Evolutionary conservation across 768 basidiomycete genomes (phyloP), one percentile per base, ranked within the genome.

Genomic region (Crassisporium funariophilum): DNA sequence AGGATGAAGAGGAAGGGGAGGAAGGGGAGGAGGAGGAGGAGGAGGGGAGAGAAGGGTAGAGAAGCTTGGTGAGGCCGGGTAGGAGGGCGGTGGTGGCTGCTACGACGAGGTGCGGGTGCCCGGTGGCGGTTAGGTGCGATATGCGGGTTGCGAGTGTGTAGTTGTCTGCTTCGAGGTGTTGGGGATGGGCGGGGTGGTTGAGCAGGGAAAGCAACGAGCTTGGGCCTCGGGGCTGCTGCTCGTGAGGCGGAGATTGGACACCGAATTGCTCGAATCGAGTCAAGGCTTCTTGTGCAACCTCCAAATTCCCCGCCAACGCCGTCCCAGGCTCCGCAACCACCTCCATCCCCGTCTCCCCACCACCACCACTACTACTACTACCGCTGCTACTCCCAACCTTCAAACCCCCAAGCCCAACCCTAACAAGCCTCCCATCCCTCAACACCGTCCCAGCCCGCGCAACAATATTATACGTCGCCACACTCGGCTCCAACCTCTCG

Each of bases 141-240:
- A 90, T 74, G 47, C 79, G 76, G 29, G 74, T 71, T 4, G 73
- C 74, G 44, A 87, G 63, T 1, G 79, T 80, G 54, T 71, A 67
- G 9, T 60, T 62, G 54, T 85, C 73, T 0, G 72, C 66, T 16
- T 60, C 38, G 11, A 25, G n/a, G 20, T 45, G 16, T 34, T 47
- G 5, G 36, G 13, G 15, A 35, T 19, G 29, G 44, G 13, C 41
- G 19, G 55, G 50, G 46, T 25, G 37, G 38, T 11, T 34, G 25
- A 21, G 48, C 52, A 53, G 29, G 48, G 42, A 25, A 25, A 33
- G 22, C 23, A 12, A n/a, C 21, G 34, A 13, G n/a, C 5, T 4
- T 33, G 33, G 8, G 47, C 33, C 12, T 24, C 29, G 17, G n/a
- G n/a, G n/a, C 12, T 23, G 34, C 12, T 24, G 22, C 7, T 4